Base-by-base conservation (phyloP, 1,284 basidiomycete species). In the Xerocomus amazonicus region DNA sequence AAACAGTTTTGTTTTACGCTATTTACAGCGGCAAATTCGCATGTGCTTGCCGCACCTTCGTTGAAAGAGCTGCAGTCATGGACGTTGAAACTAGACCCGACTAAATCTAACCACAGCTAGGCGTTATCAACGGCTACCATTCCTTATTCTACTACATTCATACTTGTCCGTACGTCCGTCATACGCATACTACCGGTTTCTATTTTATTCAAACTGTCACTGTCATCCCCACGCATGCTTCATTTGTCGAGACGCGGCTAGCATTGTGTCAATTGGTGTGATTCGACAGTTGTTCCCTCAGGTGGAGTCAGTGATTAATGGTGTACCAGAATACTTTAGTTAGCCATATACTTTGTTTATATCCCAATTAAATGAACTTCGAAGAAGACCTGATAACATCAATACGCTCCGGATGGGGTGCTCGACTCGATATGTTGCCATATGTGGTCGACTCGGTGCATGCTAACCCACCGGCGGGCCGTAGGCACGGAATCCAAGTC, bases 21-120 rank as follows among this genome's bases (percentile, higher is more conserved):
- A 35, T 95, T 92, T 70, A 93, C 92, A 3, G 77, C 88, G 14
- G 90, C 89, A 9, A 95, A 96, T 67, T 93, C 91, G 31, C 89
- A 93, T 71, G 89, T 90, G 33, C 77, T 95, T 13, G 85, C 89
- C 28, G 90, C 92, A 32, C 78, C 83, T 4, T 90, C 75, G 59
- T 69, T 75, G 54, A 92, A 90, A 70, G 92, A 96, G 64, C 75
- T 92, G 51, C 82, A 83, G 56, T 79, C 83, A 61, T 95, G 92
- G 92, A 84, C 81, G 60, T 75, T 77, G 53, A 90, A 88, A 68
- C 70, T 91, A 57, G 89, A 91, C 69, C 89, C 88, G 45, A 90
- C 87, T 57, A 78, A 85, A 59, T 69, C 76, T 39, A 59, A 48
- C 56, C 68, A 72, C 37, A 65, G 71, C 51, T 79, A 70, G 74